Base-by-base conservation (phyloP, 192 early-diverging fungal genomes). In the Martensiomyces pterosporus region DNA sequence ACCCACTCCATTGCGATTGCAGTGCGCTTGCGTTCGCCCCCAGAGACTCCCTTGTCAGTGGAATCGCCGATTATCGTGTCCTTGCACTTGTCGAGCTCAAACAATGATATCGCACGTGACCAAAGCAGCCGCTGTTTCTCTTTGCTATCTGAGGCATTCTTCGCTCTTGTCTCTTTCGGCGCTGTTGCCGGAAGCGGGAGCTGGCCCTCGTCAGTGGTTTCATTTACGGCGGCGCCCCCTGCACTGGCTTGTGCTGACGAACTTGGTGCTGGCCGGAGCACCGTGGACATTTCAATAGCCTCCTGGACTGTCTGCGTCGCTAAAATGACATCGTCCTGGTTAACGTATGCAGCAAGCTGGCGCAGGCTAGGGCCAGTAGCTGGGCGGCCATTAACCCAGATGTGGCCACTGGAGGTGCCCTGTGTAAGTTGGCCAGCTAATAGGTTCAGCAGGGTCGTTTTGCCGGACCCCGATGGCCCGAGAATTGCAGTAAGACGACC, bases 1-100 rank as follows among this genome's bases (percentile, higher is more conserved):
- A 90, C 69, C 34, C 84, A 70, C 51, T 89, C 86, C 77, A 80
- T 80, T 14, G 81, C 87, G 27, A 90, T 90, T 16, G 81, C 81
- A 8, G 81, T 78, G 18, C 87, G 82, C 52, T 86, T 86, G 34
- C 80, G 75, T 52, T 87, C 85, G 23, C 87, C 87, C 2, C 87
- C 87, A 17, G 80, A 82, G 8, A 90, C 61, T 15, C 85, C 87
- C 59, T 86, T 85, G 47, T 66, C 68, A n/a, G 61, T 50, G 1
- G 75, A 43, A 29, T 79, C 76, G 24, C 85, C 87, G 40, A 87
- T 79, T 47, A 79, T 72, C 15, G 90, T 88, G 50, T 84, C 59
- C 41, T 76, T 77, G 39, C 80, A 81, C 41, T 89, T 85, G 10
- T 75, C 70, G 25, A 89, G 55, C 37, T 78, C 75, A 27, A 89